phyloP scores from a whole-genome alignment of 805 yeast genomes.

The Lipomyces oligophaga region DNA sequence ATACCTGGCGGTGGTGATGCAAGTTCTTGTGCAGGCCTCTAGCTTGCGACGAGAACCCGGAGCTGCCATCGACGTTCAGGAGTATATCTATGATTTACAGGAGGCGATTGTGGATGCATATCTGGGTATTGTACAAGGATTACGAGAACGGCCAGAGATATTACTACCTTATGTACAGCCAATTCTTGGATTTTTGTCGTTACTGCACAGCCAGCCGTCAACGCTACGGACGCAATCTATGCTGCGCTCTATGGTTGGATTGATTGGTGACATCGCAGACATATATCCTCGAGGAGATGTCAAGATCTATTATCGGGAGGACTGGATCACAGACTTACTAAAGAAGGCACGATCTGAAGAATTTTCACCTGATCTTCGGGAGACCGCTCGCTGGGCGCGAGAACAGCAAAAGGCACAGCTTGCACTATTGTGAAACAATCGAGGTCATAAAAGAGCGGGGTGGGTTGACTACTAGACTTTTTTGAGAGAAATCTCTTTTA shows the following conservation, averaged over 20 bases:
- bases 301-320: constrained; percentile 59
- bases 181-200: constrained; percentile 65
- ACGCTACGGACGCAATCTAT: constrained; percentile 64
- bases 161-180: constrained; percentile 62
- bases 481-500: too few species aligned
- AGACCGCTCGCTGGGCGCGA: constrained; percentile 97
- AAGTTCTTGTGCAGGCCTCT: constrained; percentile 48
- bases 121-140: constrained; percentile 92
- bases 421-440: constrained; percentile 29
- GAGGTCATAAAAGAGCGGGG: too few species aligned
- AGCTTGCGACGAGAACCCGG: constrained; percentile 41
- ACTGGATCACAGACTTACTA: constrained; percentile 77
- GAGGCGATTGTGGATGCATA: constrained; percentile 94
- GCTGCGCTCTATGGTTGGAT: constrained; percentile 79
- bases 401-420: constrained; percentile 56
- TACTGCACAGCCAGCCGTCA: constrained; percentile 56
- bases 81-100: constrained; percentile 64
- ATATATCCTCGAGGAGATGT: constrained; percentile 78
- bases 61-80: constrained; percentile 66
- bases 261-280: constrained; percentile 88
- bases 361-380: constrained; percentile 66
- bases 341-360: constrained; percentile 63
- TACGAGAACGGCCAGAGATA: constrained; percentile 62
- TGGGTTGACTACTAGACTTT: too few species aligned
- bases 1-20: constrained; percentile 75